Base-by-base conservation (phyloP, 768 basidiomycete genomes). In the Lyophyllum semitale region DNA sequence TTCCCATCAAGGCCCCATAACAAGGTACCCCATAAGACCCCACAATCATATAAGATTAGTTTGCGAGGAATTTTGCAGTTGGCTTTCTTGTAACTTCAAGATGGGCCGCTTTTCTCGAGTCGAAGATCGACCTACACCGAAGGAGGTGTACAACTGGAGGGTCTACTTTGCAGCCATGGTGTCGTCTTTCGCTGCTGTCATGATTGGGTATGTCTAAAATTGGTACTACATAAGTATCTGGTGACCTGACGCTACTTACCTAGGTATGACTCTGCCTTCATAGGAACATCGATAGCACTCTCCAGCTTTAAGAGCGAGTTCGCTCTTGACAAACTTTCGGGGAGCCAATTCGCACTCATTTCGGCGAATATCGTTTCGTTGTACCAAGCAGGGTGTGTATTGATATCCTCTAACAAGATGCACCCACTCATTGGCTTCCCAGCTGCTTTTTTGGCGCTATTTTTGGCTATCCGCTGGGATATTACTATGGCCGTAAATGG, bases 301-400 rank as follows among this genome's bases (percentile, higher is more conserved):
- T 43, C 61, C 1, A 74, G 73, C 26, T 82, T 82, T 71, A 73
- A 79, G 59, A 47, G 56, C 20, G 78, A 76, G 41, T 83, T 82
- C 47, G 72, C 72, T 0, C 68, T 77, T 20, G 63, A 63, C 27
- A 65, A 57, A 4, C 70, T 72, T 63, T 63, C 68, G 2, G 57
- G 70, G 0, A 37, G 56, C 0, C 60, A 74, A 35, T 61, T 74
- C 43, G 67, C 72, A 23, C 50, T 66, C 23, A 68, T 75, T 43
- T 73, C 72, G 4, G 71, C 77, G 9, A 80, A 80, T 56, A 73
- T 81, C 32, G 77, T 80, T 17, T 77, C 78, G 8, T 62, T 71
- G 9, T 81, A 73, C 62, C 78, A 79, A 54, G 80, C 73, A 9
- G 76, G 77, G 71, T 73, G 46, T 23, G 59, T 43, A 26, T n/a